These are phyloP conservation scores for Metschnikowia koreensis DNA, from an alignment of 805 yeast genomes.

Conservation along the genomic window DNA sequence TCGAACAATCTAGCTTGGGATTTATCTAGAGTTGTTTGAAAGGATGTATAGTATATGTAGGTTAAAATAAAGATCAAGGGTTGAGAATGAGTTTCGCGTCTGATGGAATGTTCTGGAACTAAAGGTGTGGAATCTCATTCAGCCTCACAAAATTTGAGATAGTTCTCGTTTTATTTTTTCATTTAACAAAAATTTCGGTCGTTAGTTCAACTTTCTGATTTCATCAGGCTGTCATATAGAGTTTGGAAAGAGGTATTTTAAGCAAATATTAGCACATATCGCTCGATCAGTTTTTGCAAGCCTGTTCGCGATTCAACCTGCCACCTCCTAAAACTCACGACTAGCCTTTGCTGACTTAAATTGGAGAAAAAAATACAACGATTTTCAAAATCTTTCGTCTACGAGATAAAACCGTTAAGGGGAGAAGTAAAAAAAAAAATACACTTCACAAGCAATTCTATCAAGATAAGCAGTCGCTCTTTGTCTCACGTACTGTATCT, in stretches of 20 bases:
- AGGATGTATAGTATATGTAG: background rate
- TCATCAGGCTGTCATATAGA: too few relatives aligned
- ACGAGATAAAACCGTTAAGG: too few relatives aligned
- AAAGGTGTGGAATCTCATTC: background rate
- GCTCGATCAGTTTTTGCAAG: too few relatives aligned
- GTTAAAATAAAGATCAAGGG: background rate
- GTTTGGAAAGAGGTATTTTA: too few relatives aligned
- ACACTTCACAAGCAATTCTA: background rate
- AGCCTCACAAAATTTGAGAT: background rate
- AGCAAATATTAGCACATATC: too few relatives aligned
- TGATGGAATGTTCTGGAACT: slow-evolving; percentile 1
- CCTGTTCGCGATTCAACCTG: too few relatives aligned
- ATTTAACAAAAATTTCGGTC: background rate
- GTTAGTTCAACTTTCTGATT: background rate
- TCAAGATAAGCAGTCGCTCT: background rate
- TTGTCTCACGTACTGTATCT: background rate
- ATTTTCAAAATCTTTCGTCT: too few relatives aligned
- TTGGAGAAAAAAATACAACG: background rate
- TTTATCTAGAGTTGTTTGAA: background rate
- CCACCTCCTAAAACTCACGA: too few relatives aligned
- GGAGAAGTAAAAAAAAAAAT: background rate
- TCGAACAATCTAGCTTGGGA: background rate
- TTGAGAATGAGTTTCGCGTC: background rate
- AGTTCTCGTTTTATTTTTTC: background rate
- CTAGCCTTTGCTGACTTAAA: too few relatives aligned